These are phyloP conservation scores for Colletotrichum karsti DNA, from an alignment of 2,329 filamentous ascomycete species.

Conservation along the genomic window DNA sequence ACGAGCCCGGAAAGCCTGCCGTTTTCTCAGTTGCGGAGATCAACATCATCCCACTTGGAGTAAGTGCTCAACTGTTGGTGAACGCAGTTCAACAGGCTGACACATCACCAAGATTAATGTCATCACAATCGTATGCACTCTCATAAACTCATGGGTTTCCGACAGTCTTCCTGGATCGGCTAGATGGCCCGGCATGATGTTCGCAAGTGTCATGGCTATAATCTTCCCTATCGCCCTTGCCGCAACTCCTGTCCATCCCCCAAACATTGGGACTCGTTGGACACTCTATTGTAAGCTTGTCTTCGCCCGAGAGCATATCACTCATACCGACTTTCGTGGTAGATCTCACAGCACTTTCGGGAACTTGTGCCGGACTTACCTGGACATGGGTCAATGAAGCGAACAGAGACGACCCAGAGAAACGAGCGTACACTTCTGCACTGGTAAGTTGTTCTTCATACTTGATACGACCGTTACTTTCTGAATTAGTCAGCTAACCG, in stretches of 20 bases:
- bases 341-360: conserved; percentile 33
- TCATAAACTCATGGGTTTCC: conserved; percentile 35
- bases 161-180: conserved; percentile 34
- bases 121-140: conserved; percentile 32
- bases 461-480: not conserved
- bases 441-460: conserved; percentile 29
- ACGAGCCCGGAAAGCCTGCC: conserved; percentile 29
- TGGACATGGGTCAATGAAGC: conserved; percentile 38
- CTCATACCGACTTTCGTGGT: not conserved
- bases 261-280: conserved; percentile 32
- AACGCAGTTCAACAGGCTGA: not conserved
- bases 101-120: conserved; percentile 32
- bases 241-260: conserved; percentile 34
- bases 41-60: conserved; percentile 37
- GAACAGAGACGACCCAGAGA: conserved; percentile 36
- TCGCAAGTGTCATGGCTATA: conserved; percentile 33
- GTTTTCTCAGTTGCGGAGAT: conserved; percentile 35
- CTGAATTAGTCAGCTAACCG: too few species aligned
- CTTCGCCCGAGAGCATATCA: not conserved
- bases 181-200: conserved; percentile 37
- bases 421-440: conserved; percentile 37
- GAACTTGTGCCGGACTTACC: conserved; percentile 33
- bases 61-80: conserved; percentile 5
- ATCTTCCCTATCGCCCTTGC: conserved; percentile 36
- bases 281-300: conserved; percentile 32